Percentiles rank a stretch among this genome's conserved stretches.
These are phyloP conservation scores for Rhizomucor pusillus DNA, from an alignment of 371 early-diverging fungal genomes.

Conservation along the genomic window DNA sequence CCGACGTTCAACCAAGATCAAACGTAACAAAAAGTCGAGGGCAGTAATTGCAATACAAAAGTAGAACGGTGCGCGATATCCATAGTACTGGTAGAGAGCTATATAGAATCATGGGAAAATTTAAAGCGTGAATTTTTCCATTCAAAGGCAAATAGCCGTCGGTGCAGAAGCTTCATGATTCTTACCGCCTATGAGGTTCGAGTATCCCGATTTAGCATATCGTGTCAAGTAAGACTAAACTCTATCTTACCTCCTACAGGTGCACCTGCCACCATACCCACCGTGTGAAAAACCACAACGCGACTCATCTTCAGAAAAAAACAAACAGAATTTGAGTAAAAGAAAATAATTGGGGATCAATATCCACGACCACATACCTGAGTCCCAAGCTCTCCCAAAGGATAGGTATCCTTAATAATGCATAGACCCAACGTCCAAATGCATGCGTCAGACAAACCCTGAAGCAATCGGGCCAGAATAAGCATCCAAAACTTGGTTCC, in stretches of 20 bases:
- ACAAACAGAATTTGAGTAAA: background rate
- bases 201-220: background rate
- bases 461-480: conserved; percentile 56
- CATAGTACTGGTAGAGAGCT: conserved; percentile 52
- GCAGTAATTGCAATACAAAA: conserved; percentile 56
- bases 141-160: background rate
- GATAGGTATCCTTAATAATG: conserved; percentile 53
- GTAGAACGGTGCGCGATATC: conserved; percentile 60
- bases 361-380: conserved; percentile 11
- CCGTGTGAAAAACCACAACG: conserved; percentile 48
- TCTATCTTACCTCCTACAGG: conserved; percentile 7
- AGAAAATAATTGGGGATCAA: background rate
- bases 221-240: background rate
- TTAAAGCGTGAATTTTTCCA: background rate
- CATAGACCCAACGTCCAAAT: conserved; percentile 55
- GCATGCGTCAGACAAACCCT: conserved; percentile 56
- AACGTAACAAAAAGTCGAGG: conserved; percentile 41
- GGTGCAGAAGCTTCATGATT: background rate
- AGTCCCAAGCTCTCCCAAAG: conserved; percentile 47
- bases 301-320: conserved; percentile 43
- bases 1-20: conserved; percentile 41
- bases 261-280: conserved; percentile 55
- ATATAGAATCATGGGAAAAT: background rate
- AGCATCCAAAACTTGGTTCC: conserved; percentile 46
- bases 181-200: background rate